Percentiles rank a stretch among this genome's conserved stretches.
These are phyloP conservation scores for Microbotryum silenes-acaulis DNA, from an alignment of 1,284 basidiomycete species.

Conservation along the genomic window DNA sequence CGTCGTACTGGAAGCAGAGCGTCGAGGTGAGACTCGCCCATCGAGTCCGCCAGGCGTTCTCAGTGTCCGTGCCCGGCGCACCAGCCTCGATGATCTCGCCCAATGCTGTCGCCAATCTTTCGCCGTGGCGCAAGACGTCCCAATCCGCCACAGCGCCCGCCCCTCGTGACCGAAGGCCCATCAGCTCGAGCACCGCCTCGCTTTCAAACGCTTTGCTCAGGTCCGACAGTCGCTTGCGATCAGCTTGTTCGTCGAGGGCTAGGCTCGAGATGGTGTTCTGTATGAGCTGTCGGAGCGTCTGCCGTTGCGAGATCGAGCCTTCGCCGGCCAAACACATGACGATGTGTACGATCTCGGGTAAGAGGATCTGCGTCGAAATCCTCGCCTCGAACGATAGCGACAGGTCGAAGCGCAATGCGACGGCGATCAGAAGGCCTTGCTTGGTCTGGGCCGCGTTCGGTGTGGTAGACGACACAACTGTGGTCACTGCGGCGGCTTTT, in stretches of 20 bases:
- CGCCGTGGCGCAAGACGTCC: constrained; percentile 54
- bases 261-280: constrained; percentile 68
- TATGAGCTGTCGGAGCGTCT: constrained; percentile 69
- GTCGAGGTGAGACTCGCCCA: constrained; percentile 90
- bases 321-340: constrained; percentile 65
- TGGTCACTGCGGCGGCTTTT: constrained; percentile 54
- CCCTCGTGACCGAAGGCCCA: neutral
- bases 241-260: constrained; percentile 1
- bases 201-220: neutral
- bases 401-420: constrained; percentile 62
- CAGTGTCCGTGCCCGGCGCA: constrained; percentile 60
- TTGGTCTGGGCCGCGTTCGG: constrained; percentile 58
- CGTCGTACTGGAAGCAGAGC: constrained; percentile 85
- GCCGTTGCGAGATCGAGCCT: constrained; percentile 64
- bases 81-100: constrained; percentile 58
- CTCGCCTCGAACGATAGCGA: constrained; percentile 62
- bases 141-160: constrained; percentile 52
- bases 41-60: constrained; percentile 85
- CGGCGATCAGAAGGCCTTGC: constrained; percentile 76
- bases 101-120: constrained; percentile 59
- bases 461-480: constrained; percentile 50
- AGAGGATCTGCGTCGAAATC: constrained; percentile 62
- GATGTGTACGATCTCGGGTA: constrained; percentile 72
- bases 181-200: neutral
- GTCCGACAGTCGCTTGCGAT: constrained; percentile 3